Evolutionary conservation across 2,329 filamentous ascomycete species (phyloP).

Genomic region (Ophiostoma sp.): DNA sequence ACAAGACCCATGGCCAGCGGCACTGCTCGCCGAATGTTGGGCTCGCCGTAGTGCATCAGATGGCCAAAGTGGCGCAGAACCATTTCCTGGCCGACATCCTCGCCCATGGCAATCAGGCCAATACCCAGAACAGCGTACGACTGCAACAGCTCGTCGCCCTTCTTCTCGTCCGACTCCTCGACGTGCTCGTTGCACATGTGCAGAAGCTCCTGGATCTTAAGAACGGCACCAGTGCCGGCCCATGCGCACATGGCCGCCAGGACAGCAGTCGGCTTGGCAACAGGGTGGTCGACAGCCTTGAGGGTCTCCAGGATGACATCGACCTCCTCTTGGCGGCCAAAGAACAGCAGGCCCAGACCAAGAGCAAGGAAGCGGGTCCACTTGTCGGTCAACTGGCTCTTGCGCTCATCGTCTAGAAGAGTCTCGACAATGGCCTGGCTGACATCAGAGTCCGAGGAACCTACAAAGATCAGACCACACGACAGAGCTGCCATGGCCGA

Average conservation of each 20-base stretch:
- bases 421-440: constrained; percentile 89
- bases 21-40: constrained; percentile 94
- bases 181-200: constrained; percentile 98
- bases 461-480: constrained; percentile 85
- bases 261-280: constrained; percentile 92
- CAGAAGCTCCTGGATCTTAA: constrained; percentile 94
- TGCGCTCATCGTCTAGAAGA: constrained; percentile 86
- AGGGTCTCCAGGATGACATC: constrained; percentile 95
- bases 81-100: constrained; percentile 98
- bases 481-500: constrained; percentile 94
- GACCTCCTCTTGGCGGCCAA: constrained; percentile 96
- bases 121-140: constrained; percentile 94
- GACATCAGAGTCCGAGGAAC: constrained; percentile 84
- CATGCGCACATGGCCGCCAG: constrained; percentile 95
- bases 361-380: constrained; percentile 97
- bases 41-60: constrained; percentile 97
- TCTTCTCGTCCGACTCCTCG: constrained; percentile 90
- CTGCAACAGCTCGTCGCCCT: constrained; percentile 90
- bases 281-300: constrained; percentile 94
- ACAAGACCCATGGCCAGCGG: constrained; percentile 94
- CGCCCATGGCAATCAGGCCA: constrained; percentile 92
- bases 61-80: constrained; percentile 95
- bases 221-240: constrained; percentile 92
- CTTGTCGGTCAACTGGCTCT: constrained; percentile 89
- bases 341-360: constrained; percentile 88